Conservation (phyloP, 23 red algal species). For the Gracilariopsis chorda region DNA sequence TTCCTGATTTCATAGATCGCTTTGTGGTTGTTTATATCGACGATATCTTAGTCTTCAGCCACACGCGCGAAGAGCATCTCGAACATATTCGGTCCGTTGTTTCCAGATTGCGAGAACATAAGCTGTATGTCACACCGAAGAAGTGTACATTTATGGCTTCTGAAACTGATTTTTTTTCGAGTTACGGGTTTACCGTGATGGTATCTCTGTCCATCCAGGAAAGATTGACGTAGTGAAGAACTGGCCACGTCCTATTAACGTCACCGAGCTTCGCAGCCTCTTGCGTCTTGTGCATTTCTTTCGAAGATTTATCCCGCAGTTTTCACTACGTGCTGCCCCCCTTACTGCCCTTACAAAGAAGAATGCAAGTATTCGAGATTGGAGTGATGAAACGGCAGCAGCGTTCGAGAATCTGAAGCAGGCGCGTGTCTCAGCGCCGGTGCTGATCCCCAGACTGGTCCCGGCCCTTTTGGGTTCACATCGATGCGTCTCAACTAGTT, state of each 20-base stretch:
- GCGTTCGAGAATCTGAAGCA: too few species aligned
- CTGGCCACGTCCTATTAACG: not conserved
- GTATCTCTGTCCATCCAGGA: not conserved
- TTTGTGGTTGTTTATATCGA: not conserved
- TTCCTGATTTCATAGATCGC: not conserved
- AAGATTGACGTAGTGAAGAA: not conserved
- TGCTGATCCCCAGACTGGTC: not conserved
- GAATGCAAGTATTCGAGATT: too few species aligned
- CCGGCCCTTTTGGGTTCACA: too few species aligned
- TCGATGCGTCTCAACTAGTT: too few species aligned
- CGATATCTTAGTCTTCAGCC: not conserved
- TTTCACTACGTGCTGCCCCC: not conserved
- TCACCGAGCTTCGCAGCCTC: not conserved
- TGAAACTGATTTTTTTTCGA: not conserved
- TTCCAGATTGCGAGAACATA: not conserved
- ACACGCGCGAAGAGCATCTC: not conserved
- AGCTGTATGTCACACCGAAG: not conserved
- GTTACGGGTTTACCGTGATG: not conserved
- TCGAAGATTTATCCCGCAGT: not conserved
- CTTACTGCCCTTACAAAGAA: not conserved
- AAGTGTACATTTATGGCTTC: not conserved
- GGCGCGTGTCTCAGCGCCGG: not conserved
- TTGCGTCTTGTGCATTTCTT: slow-evolving; percentile 4
- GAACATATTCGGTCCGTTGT: not conserved
- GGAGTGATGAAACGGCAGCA: too few species aligned